Conservation (phyloP, 768 basidiomycete genomes). For the Candolleomyces eurysporus region DNA sequence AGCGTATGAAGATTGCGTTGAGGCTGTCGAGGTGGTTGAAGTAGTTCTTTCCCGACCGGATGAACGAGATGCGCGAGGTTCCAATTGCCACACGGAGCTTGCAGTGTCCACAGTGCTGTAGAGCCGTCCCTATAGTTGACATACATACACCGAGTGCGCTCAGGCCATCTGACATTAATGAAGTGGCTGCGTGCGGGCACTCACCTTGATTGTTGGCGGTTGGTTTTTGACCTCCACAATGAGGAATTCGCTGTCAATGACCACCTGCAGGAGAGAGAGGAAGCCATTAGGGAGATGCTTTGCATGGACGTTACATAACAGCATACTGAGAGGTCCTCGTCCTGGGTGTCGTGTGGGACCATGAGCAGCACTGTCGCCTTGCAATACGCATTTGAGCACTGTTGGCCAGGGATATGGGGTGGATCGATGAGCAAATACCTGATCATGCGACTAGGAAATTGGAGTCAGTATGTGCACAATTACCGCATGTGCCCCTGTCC, state of each 20-base stretch:
- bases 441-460: slow-evolving; percentile 73
- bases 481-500: slow-evolving; percentile 11
- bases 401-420: not conserved
- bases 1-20: slow-evolving; percentile 79
- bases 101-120: slow-evolving; percentile 67
- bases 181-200: slow-evolving; percentile 11
- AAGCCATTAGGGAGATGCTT: not conserved
- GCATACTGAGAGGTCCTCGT: slow-evolving; percentile 66
- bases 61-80: slow-evolving; percentile 55
- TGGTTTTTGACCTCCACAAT: slow-evolving; percentile 73
- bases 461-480: slow-evolving; percentile 7
- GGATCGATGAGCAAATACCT: slow-evolving; percentile 43
- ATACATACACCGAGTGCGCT: not conserved
- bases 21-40: slow-evolving; percentile 71
- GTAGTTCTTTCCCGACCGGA: slow-evolving; percentile 70
- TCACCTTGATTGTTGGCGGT: slow-evolving; percentile 70
- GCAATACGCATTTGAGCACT: slow-evolving; percentile 14
- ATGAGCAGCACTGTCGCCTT: slow-evolving; percentile 77
- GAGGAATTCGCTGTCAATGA: slow-evolving; percentile 68
- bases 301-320: not conserved
- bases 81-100: slow-evolving; percentile 78
- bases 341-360: slow-evolving; percentile 67
- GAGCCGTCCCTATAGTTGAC: slow-evolving; percentile 56
- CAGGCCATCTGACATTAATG: not conserved
- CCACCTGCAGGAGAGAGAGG: slow-evolving; percentile 44